phyloP scores from a whole-genome alignment of 176 grass and related monocot species.

The Oryza rufipogon region DNA sequence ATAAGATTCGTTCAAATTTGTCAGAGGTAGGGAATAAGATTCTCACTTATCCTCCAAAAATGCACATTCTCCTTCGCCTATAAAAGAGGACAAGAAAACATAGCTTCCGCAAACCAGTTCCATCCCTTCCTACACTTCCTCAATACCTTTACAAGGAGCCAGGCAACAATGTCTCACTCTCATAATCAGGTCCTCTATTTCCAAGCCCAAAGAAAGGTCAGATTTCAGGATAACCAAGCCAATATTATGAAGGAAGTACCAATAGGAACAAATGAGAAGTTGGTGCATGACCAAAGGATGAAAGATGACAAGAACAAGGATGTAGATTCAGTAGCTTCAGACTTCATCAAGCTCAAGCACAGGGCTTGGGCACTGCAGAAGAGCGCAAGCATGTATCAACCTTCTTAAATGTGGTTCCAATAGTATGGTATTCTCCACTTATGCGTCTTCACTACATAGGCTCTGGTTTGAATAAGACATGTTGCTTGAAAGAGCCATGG shows the following conservation, averaged over 20 bases:
- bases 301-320: conserved; percentile 44
- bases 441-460: conserved; percentile 21
- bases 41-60: conserved; percentile 26
- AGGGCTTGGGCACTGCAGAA: conserved; percentile 63
- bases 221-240: conserved; percentile 43
- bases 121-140: conserved; percentile 7
- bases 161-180: conserved; percentile 42
- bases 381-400: conserved; percentile 64
- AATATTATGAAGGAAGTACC: conserved; percentile 32
- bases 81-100: conserved; percentile 51
- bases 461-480: conserved; percentile 42
- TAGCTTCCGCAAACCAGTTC: conserved; percentile 9
- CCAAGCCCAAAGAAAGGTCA: conserved; percentile 40
- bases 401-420: conserved; percentile 38
- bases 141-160: conserved; percentile 17
- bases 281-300: conserved; percentile 1
- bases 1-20: background rate
- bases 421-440: conserved; percentile 30
- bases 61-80: conserved; percentile 40
- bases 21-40: conserved; percentile 48
- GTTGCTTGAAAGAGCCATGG: conserved; percentile 27
- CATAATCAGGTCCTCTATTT: background rate
- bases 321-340: conserved; percentile 55
- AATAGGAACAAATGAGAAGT: conserved; percentile 16
- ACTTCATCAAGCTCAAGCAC: conserved; percentile 70